phyloP scores from a whole-genome alignment of 805 yeast species.

The Priceomyces carsonii region DNA sequence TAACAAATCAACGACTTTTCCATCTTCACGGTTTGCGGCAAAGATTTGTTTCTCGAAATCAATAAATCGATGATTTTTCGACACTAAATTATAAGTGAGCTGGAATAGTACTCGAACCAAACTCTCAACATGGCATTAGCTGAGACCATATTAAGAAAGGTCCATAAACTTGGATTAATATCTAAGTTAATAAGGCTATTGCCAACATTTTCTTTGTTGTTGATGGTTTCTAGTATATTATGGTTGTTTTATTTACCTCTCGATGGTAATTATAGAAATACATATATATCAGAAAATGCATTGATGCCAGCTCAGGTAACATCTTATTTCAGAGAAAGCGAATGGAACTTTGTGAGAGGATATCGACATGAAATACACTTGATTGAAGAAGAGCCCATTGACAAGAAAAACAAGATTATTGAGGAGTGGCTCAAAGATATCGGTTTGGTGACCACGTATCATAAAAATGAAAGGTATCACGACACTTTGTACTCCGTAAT shows the following conservation, averaged over 20 bases:
- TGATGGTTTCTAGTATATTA: slow-evolving; percentile 33
- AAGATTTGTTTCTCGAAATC: no score
- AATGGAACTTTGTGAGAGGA: slow-evolving; percentile 91
- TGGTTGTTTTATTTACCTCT: slow-evolving; percentile 67
- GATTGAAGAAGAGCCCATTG: slow-evolving; percentile 30
- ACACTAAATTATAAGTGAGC: no score
- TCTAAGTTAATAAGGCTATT: slow-evolving; percentile 35
- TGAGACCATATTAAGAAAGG: slow-evolving; percentile 37
- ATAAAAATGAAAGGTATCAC: slow-evolving; percentile 43
- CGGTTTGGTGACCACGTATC: slow-evolving; percentile 64
- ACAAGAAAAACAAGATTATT: slow-evolving; percentile 47
- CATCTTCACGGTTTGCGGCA: no score
- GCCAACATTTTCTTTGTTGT: slow-evolving; percentile 33
- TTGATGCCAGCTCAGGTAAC: slow-evolving; percentile 95
- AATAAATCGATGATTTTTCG: no score
- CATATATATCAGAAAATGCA: slow-evolving; percentile 95
- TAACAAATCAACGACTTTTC: slow-evolving; percentile 14
- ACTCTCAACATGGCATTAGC: slow-evolving; percentile 41
- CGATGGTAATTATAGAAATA: slow-evolving; percentile 78
- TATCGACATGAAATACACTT: slow-evolving; percentile 60
- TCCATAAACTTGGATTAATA: slow-evolving; percentile 40
- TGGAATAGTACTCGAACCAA: no score
- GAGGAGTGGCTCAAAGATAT: slow-evolving; percentile 63
- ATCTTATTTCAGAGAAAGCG: slow-evolving; percentile 87
- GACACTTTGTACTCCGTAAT: slow-evolving; percentile 70